These are phyloP conservation scores for Scheffersomyces coipomensis DNA, from an alignment of 805 yeast species.

Conservation along the genomic window DNA sequence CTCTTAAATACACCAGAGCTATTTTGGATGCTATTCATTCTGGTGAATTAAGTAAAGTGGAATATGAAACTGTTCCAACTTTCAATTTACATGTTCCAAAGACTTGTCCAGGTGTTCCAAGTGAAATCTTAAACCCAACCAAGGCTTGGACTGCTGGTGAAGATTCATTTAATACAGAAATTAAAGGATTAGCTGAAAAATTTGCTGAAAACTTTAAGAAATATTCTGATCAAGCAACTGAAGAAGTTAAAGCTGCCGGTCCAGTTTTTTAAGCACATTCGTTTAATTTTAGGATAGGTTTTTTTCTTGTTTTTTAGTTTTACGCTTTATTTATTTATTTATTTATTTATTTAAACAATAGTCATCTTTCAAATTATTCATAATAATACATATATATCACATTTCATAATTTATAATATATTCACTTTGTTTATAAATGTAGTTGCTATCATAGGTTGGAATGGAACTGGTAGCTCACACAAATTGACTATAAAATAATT, in stretches of 20 bases:
- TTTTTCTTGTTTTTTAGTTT: too few species aligned
- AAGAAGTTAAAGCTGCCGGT: slow-evolving; percentile 91
- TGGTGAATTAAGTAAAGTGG: slow-evolving; percentile 78
- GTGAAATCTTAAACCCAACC: slow-evolving; percentile 82
- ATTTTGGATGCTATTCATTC: slow-evolving; percentile 92
- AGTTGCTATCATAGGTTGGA: too few species aligned
- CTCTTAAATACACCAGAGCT: slow-evolving; percentile 96
- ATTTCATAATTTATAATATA: too few species aligned
- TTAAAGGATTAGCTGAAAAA: slow-evolving; percentile 65
- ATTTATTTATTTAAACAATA: too few species aligned
- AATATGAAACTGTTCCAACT: slow-evolving; percentile 80
- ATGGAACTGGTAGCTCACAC: too few species aligned
- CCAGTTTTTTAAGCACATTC: slow-evolving; percentile 55
- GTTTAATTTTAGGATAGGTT: too few species aligned
- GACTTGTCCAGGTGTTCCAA: slow-evolving; percentile 77
- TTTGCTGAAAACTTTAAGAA: slow-evolving; percentile 85
- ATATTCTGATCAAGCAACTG: slow-evolving; percentile 78
- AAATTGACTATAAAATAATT: too few species aligned
- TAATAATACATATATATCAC: too few species aligned
- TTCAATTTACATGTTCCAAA: slow-evolving; percentile 89
- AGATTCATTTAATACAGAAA: slow-evolving; percentile 36
- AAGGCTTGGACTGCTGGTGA: slow-evolving; percentile 64
- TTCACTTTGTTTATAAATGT: too few species aligned
- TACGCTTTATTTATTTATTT: too few species aligned
- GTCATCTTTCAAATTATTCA: too few species aligned